Base-by-base conservation (phyloP, 768 basidiomycete genomes). In the Collybia mongolica region DNA sequence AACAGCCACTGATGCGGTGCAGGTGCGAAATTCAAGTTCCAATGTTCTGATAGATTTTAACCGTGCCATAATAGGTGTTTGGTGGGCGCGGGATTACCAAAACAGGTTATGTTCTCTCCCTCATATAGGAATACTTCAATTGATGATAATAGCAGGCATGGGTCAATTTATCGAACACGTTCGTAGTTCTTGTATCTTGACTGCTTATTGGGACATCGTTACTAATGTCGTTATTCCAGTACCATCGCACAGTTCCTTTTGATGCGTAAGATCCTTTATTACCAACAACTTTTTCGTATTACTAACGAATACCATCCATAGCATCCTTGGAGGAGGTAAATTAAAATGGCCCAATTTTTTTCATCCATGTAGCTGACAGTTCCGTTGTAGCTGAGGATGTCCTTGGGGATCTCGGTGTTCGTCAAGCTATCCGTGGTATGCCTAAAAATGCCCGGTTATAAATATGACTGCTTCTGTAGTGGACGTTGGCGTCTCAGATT, bases 21-120 rank as follows among this genome's bases (percentile, higher is more conserved):
- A 89, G 65, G 71, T 74, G 49, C 17, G 61, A 29, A 36, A 6
- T 45, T 49, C 48, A n/a, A 32, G 5, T 32, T 12, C 11, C 18
- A 37, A 26, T 11, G 8, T 53, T 14, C 20, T 37, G 22, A 36
- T 19, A 15, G 18, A 17, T 28, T 44, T 47, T 41, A 54, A 14
- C 46, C 38, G 12, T 29, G n/a, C 24, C 40, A 24, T 52, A 15
- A 36, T 45, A 76, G 75, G 84, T 93, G 56, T 93, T 93, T 62
- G 91, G 91, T 54, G 93, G 93, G 18, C 82, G 93, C 57, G 93
- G 89, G 40, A 81, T 95, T 52, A 95, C 93, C 11, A 79, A 81
- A 67, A 86, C 86, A 6, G 90, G 89, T 51, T n/a, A 79, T 73
- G 79, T 51, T n/a, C 11, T 14, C 2, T 44, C 18, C 39, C 29